Conservation (phyloP, 352 stramenopile species). For the Phytophthora idaei region DNA sequence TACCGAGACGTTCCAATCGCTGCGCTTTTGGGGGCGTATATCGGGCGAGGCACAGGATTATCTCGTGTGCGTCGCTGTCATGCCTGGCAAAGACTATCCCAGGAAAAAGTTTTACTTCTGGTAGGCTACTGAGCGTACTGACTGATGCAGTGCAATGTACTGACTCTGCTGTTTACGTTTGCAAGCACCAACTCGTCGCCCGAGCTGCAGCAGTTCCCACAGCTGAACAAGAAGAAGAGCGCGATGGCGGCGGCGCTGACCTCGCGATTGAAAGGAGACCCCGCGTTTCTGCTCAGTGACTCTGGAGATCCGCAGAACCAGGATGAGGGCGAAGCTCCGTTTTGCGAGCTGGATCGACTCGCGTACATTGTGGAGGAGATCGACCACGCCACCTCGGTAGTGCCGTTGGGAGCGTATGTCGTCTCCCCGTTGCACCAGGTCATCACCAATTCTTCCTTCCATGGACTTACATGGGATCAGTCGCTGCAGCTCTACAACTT, state of each 20-base stretch:
- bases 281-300: constrained; percentile 52
- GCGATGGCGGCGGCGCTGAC: constrained; percentile 50
- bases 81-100: constrained; percentile 66
- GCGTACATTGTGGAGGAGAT: constrained; percentile 72
- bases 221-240: constrained; percentile 66
- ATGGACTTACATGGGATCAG: constrained; percentile 70
- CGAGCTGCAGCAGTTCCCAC: constrained; percentile 81
- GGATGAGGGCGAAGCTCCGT: constrained; percentile 48
- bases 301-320: constrained; percentile 44
- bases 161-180: constrained; percentile 7
- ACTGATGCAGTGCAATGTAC: neutral
- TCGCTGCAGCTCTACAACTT: constrained; percentile 72
- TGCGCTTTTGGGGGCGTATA: constrained; percentile 80
- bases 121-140: constrained; percentile 29
- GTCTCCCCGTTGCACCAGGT: constrained; percentile 76
- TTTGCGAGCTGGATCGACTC: constrained; percentile 79
- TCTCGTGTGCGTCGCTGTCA: constrained; percentile 61
- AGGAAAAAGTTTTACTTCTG: constrained; percentile 91
- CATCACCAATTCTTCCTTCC: constrained; percentile 69
- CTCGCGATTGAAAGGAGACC: constrained; percentile 70
- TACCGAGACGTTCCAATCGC: constrained; percentile 62
- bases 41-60: constrained; percentile 72
- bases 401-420: constrained; percentile 70
- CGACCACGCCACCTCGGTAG: constrained; percentile 59
- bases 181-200: constrained; percentile 74